Base-by-base conservation (phyloP, 441 rosid species). In the Mallotus repandus region DNA sequence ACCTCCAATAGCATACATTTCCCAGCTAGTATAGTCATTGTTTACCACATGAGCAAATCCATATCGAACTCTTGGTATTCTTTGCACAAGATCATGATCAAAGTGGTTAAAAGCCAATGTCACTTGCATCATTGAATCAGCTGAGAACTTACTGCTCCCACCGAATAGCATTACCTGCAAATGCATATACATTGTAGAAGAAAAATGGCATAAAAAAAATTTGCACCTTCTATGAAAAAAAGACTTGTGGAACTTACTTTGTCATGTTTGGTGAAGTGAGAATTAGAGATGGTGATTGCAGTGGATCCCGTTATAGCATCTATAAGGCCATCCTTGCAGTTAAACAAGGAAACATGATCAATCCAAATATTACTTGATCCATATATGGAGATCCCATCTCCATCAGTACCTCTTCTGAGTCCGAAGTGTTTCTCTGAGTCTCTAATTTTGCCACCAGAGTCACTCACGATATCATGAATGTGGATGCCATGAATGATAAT, bases 281-380 rank as follows among this genome's bases (percentile, higher is more conserved):
- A 70, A 48, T 80, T 83, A n/a, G 84, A 80, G 38, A 83, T 74
- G n/a, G 86, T 83, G n/a, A 80, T 71, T 18, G 79, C 84, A 7
- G 82, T 78, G 10, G 82, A 83, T n/a, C 55, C 79, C 74, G 19
- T 41, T 0, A 80, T 38, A 21, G 67, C 77, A 69, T 83, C 84
- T 10, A 80, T 76, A 15, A 78, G 62, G 15, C 84, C 84, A 69
- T 83, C 84, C 4, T 8, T 2, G 66, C 82, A 74, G n/a, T 74
- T 25, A 2, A 81, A 76, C 79, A 83, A 59, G 55, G 82, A 76
- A 11, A 83, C 35, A 65, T 83, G 86, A 66, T 83, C 84, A 25
- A 78, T 72, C 84, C 84, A 81, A 16, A 80, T 63, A 22, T 76
- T 72, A 13, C 73, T 69, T 2, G 82, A 50, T 19, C 86, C 83